Evolutionary conservation across 257 asterid species (phyloP), one percentile per base, ranked within the genome.

Genomic region (Phtheirospermum japonicum): DNA sequence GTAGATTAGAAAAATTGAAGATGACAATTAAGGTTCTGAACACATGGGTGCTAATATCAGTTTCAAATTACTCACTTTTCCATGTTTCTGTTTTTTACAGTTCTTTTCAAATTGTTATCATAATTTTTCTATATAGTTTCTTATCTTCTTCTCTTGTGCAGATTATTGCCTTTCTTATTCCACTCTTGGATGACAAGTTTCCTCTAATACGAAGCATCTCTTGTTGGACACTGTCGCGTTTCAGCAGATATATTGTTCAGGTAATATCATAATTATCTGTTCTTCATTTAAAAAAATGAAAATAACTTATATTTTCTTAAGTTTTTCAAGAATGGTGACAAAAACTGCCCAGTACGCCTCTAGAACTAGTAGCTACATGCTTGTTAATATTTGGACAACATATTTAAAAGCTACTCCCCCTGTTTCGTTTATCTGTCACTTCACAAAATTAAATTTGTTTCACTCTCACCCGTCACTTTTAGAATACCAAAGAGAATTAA

Each of bases 201-300:
- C 99, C 97, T 67, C 76, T 93, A 63, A 93, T 90, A 68, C 86
- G 99, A 70, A 93, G 99, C 80, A 93, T 93, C 74, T 79, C 97
- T 71, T 93, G 99, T 60, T 93, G 99, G 99, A 93, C 99, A 13
- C 79, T 93, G 19, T 93, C 99, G 28, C 95, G 99, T 58, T 93
- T 90, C 86, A 93, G 99, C 82, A 93, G 83, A 70, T 93, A 76
- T 77, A 79, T 90, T 70, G 91, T 93, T 63, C 95, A 90, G 94
- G 99, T 90, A 78, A 80, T 12, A 61, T 71, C 5, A 20, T 26
- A 32, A 19, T 59, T 23, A n/a, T 30, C 61, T 63, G 31, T 55
- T 63, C 7, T 23, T 8, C n/a, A 19, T 0, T 51, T 52, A 11
- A 11, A 26, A 11, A 23, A 23, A 7, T 23, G 28, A 23, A 23